phyloP scores from a whole-genome alignment of 2,329 filamentous ascomycete species.

The Davidsoniella australis region DNA sequence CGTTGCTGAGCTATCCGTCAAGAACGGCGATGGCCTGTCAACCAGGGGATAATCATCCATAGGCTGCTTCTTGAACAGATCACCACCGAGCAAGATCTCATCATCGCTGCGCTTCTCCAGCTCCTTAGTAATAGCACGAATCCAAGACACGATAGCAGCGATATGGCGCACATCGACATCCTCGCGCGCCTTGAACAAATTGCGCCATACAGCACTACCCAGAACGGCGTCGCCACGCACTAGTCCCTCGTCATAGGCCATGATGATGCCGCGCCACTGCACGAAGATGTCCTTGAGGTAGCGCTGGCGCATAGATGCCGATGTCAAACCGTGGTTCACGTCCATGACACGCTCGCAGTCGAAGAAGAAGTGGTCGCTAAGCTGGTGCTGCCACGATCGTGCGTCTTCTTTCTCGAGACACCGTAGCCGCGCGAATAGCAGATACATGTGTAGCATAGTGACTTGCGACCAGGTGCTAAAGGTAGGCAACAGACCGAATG shows the following conservation, averaged over 20 bases:
- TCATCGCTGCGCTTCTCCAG: conserved; percentile 34
- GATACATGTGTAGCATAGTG: conserved; percentile 91
- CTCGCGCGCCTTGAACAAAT: conserved; percentile 59
- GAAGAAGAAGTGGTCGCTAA: conserved; percentile 91
- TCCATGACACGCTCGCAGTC: conserved; percentile 74
- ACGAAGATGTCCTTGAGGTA: conserved; percentile 79
- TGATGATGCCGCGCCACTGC: conserved; percentile 76
- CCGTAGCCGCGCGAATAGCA: conserved; percentile 68
- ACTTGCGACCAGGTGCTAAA: conserved; percentile 95
- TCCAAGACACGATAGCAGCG: conserved; percentile 39
- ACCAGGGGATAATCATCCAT: conserved; percentile 11
- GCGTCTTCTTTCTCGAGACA: conserved; percentile 54
- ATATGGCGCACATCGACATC: conserved; percentile 33
- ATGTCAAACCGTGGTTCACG: conserved; percentile 53
- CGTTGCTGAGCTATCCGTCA: conserved; percentile 9
- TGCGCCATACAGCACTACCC: conserved; percentile 78
- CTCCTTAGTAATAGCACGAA: conserved; percentile 29
- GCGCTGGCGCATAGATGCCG: conserved; percentile 40
- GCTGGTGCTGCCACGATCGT: conserved; percentile 68
- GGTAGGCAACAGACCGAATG: conserved; percentile 62
- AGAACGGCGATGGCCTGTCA: conserved; percentile 6
- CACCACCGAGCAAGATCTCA: conserved; percentile 21
- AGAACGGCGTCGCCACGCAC: conserved; percentile 61
- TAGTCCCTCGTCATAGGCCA: conserved; percentile 72
- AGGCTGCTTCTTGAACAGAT: conserved; percentile 26